Base-by-base conservation (phyloP, 2,329 filamentous ascomycete genomes). In the Nigrograna mackinnonii region DNA sequence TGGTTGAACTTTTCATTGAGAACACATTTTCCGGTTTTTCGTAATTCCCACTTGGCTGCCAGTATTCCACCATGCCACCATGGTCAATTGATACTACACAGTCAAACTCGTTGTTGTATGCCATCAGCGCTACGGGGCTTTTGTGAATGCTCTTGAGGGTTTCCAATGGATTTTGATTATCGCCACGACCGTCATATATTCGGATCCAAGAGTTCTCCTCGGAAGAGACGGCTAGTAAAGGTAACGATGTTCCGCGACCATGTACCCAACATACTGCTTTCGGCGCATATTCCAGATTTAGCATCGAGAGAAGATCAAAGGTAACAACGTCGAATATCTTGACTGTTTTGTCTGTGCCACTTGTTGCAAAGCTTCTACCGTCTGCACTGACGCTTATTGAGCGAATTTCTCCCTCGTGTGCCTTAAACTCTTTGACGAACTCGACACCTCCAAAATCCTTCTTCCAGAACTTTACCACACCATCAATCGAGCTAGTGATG, bases 401-500 rank as follows among this genome's bases (percentile, higher is more conserved):
- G 47, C 78, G 84, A 62, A 97, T 89, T 62, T 95, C 89, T 38
- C 89, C 89, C 43, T 81, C 79, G 70, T 99, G 95, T 6, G 94
- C 91, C 62, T 85, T 86, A 74, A 96, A 99, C 72, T 99, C 91
- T 72, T 99, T 99, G 39, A 97, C 92, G 62, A 99, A 99, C 72
- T 99, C 95, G 44, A 99, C 88, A 1, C 89, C 89, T 22, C 89
- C 85, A 2, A 83, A 85, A 51, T 88, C 82, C 74, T 99, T 99
- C 75, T 99, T 99, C 94, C 94, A 99, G 68, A 99, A 99, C 70
- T 99, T 99, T 56, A 97, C 92, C 1, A 92, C 87, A n/a, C 95
- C 95, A 64, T 99, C 94, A 32, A 89, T 74, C 0, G 94, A 97
- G 47, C 88, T 89, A 1, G 94, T 99, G 49, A 99, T 94, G 26